A percentile compares a stretch with the other conserved stretches of the same genome.
Evolutionary conservation across 768 basidiomycete species (phyloP).

Genomic region (Xerocomellus intermedius): DNA sequence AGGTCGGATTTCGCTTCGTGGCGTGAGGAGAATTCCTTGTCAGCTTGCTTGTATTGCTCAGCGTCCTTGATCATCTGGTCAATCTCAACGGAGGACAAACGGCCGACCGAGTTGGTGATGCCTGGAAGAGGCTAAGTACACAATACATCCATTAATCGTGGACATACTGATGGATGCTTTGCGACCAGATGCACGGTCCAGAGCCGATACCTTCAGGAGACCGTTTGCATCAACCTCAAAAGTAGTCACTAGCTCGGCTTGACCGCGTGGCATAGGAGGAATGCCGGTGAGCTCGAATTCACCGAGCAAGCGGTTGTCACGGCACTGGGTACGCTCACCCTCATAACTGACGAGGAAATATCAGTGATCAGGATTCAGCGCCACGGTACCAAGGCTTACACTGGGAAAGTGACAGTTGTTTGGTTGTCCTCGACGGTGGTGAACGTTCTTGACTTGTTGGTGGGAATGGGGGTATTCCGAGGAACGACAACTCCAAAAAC

Average conservation of each 20-base stretch:
- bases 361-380: constrained; percentile 1
- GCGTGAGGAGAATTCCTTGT: constrained; percentile 97
- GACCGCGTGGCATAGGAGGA: constrained; percentile 98
- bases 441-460: constrained; percentile 98
- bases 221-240: constrained; percentile 99
- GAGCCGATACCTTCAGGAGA: constrained; percentile 97
- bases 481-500: constrained; percentile 99
- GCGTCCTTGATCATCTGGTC: constrained; percentile 99
- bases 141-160: not conserved
- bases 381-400: constrained; percentile 46
- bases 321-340: constrained; percentile 99
- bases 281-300: constrained; percentile 99
- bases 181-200: constrained; percentile 98
- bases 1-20: constrained; percentile 99
- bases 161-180: constrained; percentile 94
- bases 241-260: constrained; percentile 98
- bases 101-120: constrained; percentile 99
- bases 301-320: constrained; percentile 97
- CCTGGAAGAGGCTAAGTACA: constrained; percentile 41
- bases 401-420: constrained; percentile 99
- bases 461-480: constrained; percentile 98
- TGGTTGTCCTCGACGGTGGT: constrained; percentile 99
- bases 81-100: constrained; percentile 95
- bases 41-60: constrained; percentile 93
- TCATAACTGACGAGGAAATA: constrained; percentile 63